Conservation (phyloP, 2,329 filamentous ascomycete species). For the Pseudogymnoascus sp. region DNA sequence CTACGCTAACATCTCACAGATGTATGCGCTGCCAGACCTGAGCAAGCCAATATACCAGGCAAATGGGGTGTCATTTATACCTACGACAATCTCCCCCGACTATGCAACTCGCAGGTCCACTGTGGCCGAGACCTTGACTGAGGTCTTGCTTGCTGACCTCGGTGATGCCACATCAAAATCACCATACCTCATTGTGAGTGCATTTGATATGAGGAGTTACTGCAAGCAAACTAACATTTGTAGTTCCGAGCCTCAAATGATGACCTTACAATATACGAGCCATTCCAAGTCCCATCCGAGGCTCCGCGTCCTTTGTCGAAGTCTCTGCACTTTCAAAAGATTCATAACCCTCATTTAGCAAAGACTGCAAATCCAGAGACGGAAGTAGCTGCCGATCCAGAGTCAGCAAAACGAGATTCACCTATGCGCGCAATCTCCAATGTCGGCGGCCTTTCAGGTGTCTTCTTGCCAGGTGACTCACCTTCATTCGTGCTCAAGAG, state of each 20-base stretch:
- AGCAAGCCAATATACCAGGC: conserved; percentile 62
- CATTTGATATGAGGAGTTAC: not conserved
- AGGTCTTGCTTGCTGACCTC: conserved; percentile 76
- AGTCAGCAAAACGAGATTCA: conserved; percentile 33
- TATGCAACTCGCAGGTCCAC: conserved; percentile 61
- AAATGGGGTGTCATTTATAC: conserved; percentile 69
- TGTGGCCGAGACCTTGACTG: conserved; percentile 63
- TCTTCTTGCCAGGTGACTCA: conserved; percentile 73
- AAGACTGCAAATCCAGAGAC: conserved; percentile 40
- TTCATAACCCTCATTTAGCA: conserved; percentile 59
- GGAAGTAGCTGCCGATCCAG: conserved; percentile 42
- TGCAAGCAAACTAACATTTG: not conserved
- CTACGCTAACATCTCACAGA: conserved; percentile 36
- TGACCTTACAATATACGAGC: conserved; percentile 81
- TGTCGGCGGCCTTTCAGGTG: conserved; percentile 67
- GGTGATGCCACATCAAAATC: conserved; percentile 62
- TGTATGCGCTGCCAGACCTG: conserved; percentile 69
- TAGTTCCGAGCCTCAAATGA: conserved; percentile 70
- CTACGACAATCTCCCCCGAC: conserved; percentile 64
- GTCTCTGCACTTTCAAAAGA: conserved; percentile 67
- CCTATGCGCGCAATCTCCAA: conserved; percentile 42
- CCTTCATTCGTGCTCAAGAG: conserved; percentile 79
- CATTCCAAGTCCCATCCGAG: conserved; percentile 46
- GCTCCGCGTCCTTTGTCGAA: conserved; percentile 20
- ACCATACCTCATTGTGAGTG: conserved; percentile 72